These are phyloP conservation scores for Hansenula lynferdii DNA, from an alignment of 1,139 yeast genomes.

Conservation along the genomic window DNA sequence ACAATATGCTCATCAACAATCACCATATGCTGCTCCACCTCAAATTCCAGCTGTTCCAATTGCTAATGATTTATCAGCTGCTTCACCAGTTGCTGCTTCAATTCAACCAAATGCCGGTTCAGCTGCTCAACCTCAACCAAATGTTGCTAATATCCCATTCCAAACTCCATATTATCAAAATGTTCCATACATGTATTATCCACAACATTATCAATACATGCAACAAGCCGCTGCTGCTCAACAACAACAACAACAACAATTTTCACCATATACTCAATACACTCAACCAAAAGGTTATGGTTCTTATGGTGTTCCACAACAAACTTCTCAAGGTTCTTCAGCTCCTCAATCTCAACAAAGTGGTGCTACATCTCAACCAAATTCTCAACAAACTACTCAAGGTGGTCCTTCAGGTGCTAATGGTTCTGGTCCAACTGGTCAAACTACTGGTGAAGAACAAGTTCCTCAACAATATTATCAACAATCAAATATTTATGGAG, in stretches of 20 bases:
- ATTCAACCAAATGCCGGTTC: constrained; percentile 18
- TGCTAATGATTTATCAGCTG: constrained; percentile 15
- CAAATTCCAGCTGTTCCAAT: constrained; percentile 17
- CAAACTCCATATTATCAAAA: constrained; percentile 16
- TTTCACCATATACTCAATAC: constrained; percentile 13
- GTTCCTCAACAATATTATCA: constrained; percentile 4
- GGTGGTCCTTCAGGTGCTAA: constrained; percentile 1
- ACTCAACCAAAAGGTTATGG: constrained; percentile 20
- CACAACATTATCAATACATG: constrained; percentile 17
- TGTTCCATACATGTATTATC: constrained; percentile 22
- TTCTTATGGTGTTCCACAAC: constrained; percentile 14
- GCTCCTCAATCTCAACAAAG: constrained; percentile 8
- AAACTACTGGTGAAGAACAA: constrained; percentile 2
- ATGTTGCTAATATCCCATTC: constrained; percentile 14
- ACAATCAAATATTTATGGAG: constrained; percentile 9
- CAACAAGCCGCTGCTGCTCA: constrained; percentile 6
- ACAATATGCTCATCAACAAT: constrained; percentile 17
- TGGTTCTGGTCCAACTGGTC: constrained; percentile 6
- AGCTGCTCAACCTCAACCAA: constrained; percentile 20
- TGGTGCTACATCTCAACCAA: constrained; percentile 1
- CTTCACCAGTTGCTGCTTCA: constrained; percentile 22
- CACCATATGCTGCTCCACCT: constrained; percentile 21
- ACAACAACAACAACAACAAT: constrained; percentile 19
- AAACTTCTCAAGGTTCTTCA: constrained; percentile 4
- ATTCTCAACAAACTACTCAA: constrained; percentile 10